Evolutionary conservation across 257 asterid species (phyloP), one percentile per base, ranked within the genome.

Genomic region (Capsicum pubescens): DNA sequence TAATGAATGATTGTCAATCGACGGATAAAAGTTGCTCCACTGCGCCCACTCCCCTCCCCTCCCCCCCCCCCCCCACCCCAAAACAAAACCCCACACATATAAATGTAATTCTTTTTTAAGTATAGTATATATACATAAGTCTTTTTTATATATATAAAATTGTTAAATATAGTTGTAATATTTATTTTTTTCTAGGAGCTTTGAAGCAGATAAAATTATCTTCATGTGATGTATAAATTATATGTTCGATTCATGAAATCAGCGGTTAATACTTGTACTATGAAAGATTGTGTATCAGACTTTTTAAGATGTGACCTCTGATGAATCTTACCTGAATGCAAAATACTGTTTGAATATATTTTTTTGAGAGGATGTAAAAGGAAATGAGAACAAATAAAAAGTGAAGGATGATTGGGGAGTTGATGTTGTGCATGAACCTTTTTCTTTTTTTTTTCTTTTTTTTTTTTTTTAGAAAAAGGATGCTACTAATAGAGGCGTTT

Each of bases 321-420:
- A 0, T 1, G 0, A 21, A 4, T 0, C 5, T 1, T 59, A 3
- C 6, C 0, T 59, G 13, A 54, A 12, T 54, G 26, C 0, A 44
- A 6, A 44, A 44, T 44, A 5, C 7, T 44, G 7, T 44, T 6
- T 44, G 44, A 44, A 4, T 6, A 44, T 44, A 9, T 54, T 54
- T 11, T 11, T 60, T 8, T n/a, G 1, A n/a, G 3, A 60, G 13
- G 8, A 60, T 9, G 3, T 71, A n/a, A 74, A 35, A 46, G 0
- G 12, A 21, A 11, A 6, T 19, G n/a, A 59, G 13, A 80, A 42
- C 58, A 80, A 80, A 80, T 46, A 12, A 58, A 66, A 86, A 44
- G 84, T 83, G 26, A 71, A 48, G 59, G n/a, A 77, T 68, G 77
- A 56, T 68, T 82, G 63, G 16, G 85, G 83, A n/a, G 76, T 39